Conservation (phyloP, 2,329 filamentous ascomycete genomes). For the Pestalotiopsis fici region DNA sequence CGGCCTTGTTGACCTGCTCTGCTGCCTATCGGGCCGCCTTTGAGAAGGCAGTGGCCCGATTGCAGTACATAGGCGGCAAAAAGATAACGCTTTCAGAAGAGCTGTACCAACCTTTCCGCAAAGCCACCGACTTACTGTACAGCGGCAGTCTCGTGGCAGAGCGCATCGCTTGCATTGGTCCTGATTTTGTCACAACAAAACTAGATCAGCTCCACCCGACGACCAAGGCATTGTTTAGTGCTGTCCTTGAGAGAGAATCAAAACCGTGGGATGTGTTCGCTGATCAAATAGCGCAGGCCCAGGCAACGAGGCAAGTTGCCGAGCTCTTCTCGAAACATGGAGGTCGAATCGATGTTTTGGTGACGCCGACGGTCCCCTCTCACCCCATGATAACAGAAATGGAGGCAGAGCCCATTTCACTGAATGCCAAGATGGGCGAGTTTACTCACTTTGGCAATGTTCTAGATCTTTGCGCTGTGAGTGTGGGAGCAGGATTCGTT, state of each 20-base stretch:
- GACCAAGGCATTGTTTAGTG: slow-evolving; percentile 36
- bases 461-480: slow-evolving; percentile 50
- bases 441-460: slow-evolving; percentile 59
- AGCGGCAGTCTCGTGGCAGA: slow-evolving; percentile 54
- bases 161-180: slow-evolving; percentile 42
- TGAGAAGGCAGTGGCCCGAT: neutral
- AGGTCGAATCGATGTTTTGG: slow-evolving; percentile 41
- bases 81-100: slow-evolving; percentile 43
- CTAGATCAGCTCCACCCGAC: slow-evolving; percentile 45
- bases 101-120: slow-evolving; percentile 15
- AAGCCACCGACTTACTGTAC: slow-evolving; percentile 51
- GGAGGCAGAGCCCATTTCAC: slow-evolving; percentile 47
- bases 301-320: slow-evolving; percentile 23
- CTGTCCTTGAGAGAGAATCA: slow-evolving; percentile 34
- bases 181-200: slow-evolving; percentile 35
- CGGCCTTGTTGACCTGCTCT: neutral
- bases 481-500: slow-evolving; percentile 25
- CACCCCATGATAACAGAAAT: slow-evolving; percentile 50
- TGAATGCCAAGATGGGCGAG: slow-evolving; percentile 47
- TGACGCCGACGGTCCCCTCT: slow-evolving; percentile 52
- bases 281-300: slow-evolving; percentile 30
- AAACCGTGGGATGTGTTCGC: slow-evolving; percentile 44
- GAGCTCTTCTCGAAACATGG: slow-evolving; percentile 21
- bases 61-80: slow-evolving; percentile 13
- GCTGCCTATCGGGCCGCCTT: neutral